Evolutionary conservation across 441 rosid genomes (phyloP).

Genomic region (Pelargonium cotyledonis): DNA sequence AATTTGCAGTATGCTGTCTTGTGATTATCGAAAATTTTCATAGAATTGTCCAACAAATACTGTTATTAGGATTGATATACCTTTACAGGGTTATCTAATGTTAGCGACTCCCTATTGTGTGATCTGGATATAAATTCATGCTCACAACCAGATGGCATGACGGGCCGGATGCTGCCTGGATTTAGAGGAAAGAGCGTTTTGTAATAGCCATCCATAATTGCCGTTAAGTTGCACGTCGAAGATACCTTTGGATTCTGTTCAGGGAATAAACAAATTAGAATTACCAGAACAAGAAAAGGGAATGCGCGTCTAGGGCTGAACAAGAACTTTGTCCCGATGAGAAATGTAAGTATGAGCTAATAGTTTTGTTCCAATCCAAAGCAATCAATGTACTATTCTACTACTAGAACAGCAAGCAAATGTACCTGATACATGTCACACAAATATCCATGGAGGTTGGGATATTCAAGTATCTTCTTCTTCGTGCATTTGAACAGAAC

Average conservation of each 20-base stretch:
- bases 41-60: no score
- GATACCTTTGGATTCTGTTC: constrained; percentile 72
- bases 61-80: no score
- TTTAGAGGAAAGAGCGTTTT: constrained; percentile 64
- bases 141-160: constrained; percentile 42
- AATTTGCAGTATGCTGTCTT: no score
- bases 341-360: no score
- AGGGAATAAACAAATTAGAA: background rate
- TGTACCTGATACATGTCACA: constrained; percentile 70
- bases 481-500: constrained; percentile 76
- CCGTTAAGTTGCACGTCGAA: constrained; percentile 55
- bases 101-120: constrained; percentile 46
- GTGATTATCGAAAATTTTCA: no score
- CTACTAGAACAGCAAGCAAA: background rate
- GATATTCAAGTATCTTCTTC: constrained; percentile 66
- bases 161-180: constrained; percentile 65
- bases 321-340: background rate
- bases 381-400: no score
- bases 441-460: constrained; percentile 58
- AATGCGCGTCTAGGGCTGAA: background rate
- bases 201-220: constrained; percentile 76
- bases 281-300: background rate
- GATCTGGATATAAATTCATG: constrained; percentile 39
- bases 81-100: no score
- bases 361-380: no score